These are phyloP conservation scores for Candida boleticola DNA, from an alignment of 805 yeast species.

Conservation along the genomic window DNA sequence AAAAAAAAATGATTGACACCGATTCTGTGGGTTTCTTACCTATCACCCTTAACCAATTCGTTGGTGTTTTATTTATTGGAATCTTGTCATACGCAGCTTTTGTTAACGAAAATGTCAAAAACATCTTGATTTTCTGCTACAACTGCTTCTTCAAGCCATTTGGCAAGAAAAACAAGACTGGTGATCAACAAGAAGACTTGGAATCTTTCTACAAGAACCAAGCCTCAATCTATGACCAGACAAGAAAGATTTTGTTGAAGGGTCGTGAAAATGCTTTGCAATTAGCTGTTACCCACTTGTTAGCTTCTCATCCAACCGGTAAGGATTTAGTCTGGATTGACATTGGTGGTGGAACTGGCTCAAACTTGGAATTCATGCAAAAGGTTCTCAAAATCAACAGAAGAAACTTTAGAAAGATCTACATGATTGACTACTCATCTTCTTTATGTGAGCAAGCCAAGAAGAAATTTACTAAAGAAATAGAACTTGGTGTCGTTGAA, in stretches of 20 bases:
- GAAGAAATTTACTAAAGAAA: constrained; percentile 45
- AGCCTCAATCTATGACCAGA: constrained; percentile 73
- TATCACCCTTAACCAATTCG: background rate
- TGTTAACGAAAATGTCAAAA: constrained; percentile 4
- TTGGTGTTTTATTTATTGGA: constrained; percentile 1
- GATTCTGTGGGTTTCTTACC: constrained; percentile 2
- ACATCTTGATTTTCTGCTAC: constrained; percentile 4
- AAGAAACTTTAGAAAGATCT: constrained; percentile 58
- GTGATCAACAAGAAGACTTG: constrained; percentile 57
- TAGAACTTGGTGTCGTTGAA: constrained; percentile 61
- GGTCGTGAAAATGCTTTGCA: constrained; percentile 68
- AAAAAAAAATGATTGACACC: constrained; percentile 4
- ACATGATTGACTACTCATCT: constrained; percentile 74
- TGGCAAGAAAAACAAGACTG: constrained; percentile 3
- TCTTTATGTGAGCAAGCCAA: constrained; percentile 73
- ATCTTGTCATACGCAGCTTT: constrained; percentile 3
- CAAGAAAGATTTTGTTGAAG: constrained; percentile 62
- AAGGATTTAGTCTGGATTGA: constrained; percentile 66
- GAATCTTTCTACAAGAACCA: constrained; percentile 75
- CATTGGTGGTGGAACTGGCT: constrained; percentile 86
- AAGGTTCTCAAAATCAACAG: constrained; percentile 43
- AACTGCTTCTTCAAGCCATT: constrained; percentile 6
- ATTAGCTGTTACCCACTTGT: constrained; percentile 57
- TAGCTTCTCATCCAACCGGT: constrained; percentile 21
- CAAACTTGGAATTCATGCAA: constrained; percentile 77